Evolutionary conservation across 108 stramenopile species (phyloP), one percentile per base, ranked within the genome.

Genomic region (Aurantiochytrium sp.): DNA sequence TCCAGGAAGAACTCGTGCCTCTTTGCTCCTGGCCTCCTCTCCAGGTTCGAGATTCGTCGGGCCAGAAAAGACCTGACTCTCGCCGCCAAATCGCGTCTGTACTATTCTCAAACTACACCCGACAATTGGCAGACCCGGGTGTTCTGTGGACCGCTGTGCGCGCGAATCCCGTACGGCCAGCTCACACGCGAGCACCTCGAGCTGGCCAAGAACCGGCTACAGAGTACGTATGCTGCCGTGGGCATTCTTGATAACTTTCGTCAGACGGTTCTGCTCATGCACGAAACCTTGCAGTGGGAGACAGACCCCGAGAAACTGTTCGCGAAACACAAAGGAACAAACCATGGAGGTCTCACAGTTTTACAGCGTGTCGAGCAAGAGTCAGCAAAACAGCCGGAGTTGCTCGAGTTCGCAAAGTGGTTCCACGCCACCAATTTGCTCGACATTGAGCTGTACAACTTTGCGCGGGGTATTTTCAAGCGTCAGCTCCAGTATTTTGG

Each of bases 141-240:
- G 10, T n/a, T 83, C 18, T 83, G 76, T 3, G 76, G 76, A 12
- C 45, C 51, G 45, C 6, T 16, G 16, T 83, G 76, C 28, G 76
- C 76, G 18, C 19, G 4, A 12, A 4, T 83, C 49, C 76, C 76
- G 44, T 83, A 25, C 0, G 76, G 76, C 19, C 19, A 53, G 6
- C 76, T 83, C 76, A 83, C 76, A 2, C n/a, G 6, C 25, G 76
- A 83, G 76, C 76, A 83, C 76, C 76, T 83, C 19, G 76, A 55
- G 19, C 3, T 83, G 8, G 76, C 76, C 8, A 83, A 53, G 76
- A 21, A 45, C 16, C 45, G 51, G 6, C 51, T 83, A 12, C 18
- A 83, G 23, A 25, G 16, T 25, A 83, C 12, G n/a, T 83, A 25
- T 53, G 51, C 6, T 6, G 23, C 49, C 19, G 76, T 83, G 12